Conservation (phyloP, 768 basidiomycete genomes). For the Sporobolomyces roseus region DNA sequence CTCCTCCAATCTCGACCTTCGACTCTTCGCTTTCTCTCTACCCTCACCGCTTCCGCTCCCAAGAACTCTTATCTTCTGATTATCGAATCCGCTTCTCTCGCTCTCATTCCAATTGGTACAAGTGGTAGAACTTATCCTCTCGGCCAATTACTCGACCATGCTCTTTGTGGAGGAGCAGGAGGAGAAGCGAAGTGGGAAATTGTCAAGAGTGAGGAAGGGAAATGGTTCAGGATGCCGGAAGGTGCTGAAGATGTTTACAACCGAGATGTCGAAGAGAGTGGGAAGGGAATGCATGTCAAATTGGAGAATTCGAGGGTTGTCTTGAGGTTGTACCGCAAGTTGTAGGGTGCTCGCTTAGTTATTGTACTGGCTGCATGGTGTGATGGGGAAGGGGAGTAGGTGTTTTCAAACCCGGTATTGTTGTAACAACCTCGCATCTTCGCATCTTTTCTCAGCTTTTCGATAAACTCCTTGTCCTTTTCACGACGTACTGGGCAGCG, state of each 20-base stretch:
- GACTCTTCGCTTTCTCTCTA: conserved; percentile 41
- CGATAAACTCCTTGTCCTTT: too few relatives aligned
- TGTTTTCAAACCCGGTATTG: too few relatives aligned
- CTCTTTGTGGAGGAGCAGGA: conserved; percentile 16
- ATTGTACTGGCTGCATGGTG: too few relatives aligned
- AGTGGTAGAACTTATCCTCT: conserved; percentile 36
- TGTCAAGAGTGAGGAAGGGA: conserved; percentile 27
- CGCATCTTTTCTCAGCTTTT: too few relatives aligned
- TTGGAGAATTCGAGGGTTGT: conserved; percentile 42
- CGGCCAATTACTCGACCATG: conserved; percentile 33
- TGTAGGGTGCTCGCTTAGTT: background rate
- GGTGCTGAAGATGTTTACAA: conserved; percentile 34
- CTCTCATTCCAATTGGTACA: conserved; percentile 32
- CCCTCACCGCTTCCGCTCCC: conserved; percentile 3
- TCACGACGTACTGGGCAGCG: too few relatives aligned
- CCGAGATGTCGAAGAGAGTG: conserved; percentile 2
- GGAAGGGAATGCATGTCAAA: conserved; percentile 21
- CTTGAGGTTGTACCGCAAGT: conserved; percentile 25
- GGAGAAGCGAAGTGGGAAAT: conserved; percentile 27
- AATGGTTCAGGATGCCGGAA: conserved; percentile 37
- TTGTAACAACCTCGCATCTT: too few relatives aligned
- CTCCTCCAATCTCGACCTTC: conserved; percentile 41
- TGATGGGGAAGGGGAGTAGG: too few relatives aligned
- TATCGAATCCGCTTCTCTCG: conserved; percentile 41
- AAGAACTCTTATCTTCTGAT: conserved; percentile 39